These are phyloP conservation scores for Prunus fruticosa DNA, from an alignment of 306 rosid genomes.

Conservation along the genomic window DNA sequence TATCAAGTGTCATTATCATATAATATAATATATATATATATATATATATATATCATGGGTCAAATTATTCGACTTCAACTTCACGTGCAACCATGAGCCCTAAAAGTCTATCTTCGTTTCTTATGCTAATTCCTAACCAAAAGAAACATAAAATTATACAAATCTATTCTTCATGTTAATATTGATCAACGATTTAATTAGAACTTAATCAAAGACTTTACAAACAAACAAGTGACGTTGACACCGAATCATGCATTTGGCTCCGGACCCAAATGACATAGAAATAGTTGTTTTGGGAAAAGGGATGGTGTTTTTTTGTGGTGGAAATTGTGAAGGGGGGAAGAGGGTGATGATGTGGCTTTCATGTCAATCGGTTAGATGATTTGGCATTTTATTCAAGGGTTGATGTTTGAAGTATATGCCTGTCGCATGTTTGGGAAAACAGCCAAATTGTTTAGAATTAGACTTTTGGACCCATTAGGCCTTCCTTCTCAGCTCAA, in stretches of 20 bases:
- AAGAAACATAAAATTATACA: neutral
- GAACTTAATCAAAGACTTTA: too few species aligned
- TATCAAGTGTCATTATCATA: neutral
- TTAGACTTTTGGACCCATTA: slow-evolving; percentile 10
- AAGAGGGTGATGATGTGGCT: neutral
- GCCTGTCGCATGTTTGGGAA: neutral
- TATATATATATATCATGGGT: neutral
- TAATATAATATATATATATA: too few species aligned
- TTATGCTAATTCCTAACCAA: neutral
- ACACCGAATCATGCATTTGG: neutral
- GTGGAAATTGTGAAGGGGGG: neutral
- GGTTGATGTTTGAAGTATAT: neutral
- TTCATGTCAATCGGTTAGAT: neutral
- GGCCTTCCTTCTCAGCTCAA: neutral
- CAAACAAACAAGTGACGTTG: neutral
- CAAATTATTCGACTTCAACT: neutral
- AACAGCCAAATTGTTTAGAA: neutral
- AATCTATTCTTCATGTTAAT: too few species aligned
- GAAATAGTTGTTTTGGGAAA: neutral
- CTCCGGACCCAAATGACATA: neutral
- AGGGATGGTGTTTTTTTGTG: neutral
- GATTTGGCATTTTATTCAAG: neutral
- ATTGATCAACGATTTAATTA: too few species aligned
- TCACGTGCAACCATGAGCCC: neutral
- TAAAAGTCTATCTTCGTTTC: slow-evolving; percentile 1